Percentiles rank a stretch among this genome's conserved stretches.
Conservation (phyloP, 2,329 filamentous ascomycete genomes). For the Lecanicillium sp. region DNA sequence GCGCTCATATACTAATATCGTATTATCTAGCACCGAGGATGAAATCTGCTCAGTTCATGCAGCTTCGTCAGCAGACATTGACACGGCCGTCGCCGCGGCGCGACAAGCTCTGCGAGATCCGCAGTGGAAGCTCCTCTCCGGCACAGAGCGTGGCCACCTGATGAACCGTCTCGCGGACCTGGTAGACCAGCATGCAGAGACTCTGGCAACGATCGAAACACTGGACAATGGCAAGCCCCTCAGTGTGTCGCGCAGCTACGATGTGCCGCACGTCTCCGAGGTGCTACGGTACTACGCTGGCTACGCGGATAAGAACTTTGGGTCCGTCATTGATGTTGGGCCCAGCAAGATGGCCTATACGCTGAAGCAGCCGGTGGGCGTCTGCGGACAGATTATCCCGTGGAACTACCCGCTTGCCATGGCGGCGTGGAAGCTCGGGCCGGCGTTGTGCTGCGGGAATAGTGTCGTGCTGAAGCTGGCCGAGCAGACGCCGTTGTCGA, state of each 20-base stretch:
- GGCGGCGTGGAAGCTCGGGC: constrained; percentile 50
- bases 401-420: constrained; percentile 77
- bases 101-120: constrained; percentile 58
- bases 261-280: constrained; percentile 40
- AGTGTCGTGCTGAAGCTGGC: constrained; percentile 51
- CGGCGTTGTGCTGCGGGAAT: constrained; percentile 51
- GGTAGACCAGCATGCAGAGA: constrained; percentile 52
- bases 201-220: constrained; percentile 50
- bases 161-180: constrained; percentile 64
- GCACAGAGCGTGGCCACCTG: constrained; percentile 57
- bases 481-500: constrained; percentile 52
- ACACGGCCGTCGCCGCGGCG: constrained; percentile 61
- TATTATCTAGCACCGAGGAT: constrained; percentile 39
- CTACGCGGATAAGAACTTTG: constrained; percentile 71
- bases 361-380: constrained; percentile 66
- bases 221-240: constrained; percentile 80
- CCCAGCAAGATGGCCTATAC: constrained; percentile 69
- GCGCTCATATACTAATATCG: neutral
- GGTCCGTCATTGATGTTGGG: constrained; percentile 67
- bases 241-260: constrained; percentile 52
- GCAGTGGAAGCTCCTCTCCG: constrained; percentile 60
- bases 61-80: constrained; percentile 57
- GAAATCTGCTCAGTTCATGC: constrained; percentile 66
- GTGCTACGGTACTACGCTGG: constrained; percentile 69
- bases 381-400: constrained; percentile 69